Percentiles rank a stretch among this genome's conserved stretches.
Evolutionary conservation across 371 early-diverging fungal genomes (phyloP).

Genomic region (Actinomortierella ambigua): DNA sequence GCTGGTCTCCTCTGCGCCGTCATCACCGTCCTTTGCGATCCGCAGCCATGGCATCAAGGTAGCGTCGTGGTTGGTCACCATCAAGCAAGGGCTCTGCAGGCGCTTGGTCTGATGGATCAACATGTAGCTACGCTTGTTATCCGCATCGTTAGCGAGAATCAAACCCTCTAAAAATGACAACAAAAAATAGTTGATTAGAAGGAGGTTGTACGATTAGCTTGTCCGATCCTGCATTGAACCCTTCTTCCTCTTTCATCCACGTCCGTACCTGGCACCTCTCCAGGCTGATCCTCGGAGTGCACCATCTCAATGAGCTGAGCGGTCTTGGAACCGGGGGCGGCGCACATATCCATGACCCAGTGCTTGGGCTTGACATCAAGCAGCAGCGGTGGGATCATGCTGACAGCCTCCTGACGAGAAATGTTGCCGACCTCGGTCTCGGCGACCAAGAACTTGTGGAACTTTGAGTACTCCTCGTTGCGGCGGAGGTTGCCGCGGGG

Average conservation of each 20-base stretch:
- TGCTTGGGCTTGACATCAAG: constrained; percentile 94
- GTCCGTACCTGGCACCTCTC: constrained; percentile 63
- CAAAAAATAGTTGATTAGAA: not conserved
- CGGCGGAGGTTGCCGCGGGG: constrained; percentile 76
- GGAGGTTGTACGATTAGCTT: not conserved
- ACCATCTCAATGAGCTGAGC: constrained; percentile 93
- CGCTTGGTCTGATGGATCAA: constrained; percentile 96
- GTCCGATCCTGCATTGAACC: constrained; percentile 14
- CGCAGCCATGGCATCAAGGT: constrained; percentile 82
- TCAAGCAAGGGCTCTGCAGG: constrained; percentile 86
- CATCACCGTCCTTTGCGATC: constrained; percentile 33
- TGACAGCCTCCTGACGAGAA: constrained; percentile 97
- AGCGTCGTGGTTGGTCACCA: constrained; percentile 98
- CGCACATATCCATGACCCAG: constrained; percentile 88
- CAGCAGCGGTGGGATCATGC: constrained; percentile 97
- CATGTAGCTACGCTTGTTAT: constrained; percentile 90
- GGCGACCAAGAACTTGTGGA: constrained; percentile 93
- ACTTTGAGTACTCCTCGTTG: constrained; percentile 72
- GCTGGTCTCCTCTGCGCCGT: not conserved
- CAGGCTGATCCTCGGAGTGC: constrained; percentile 69
- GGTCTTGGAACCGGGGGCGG: constrained; percentile 92
- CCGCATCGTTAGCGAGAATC: constrained; percentile 98
- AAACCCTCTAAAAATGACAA: constrained; percentile 65
- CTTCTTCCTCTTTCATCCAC: no score
- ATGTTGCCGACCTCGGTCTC: constrained; percentile 97